A percentile compares a stretch with the other conserved stretches of the same genome.
Conservation (phyloP, 202 grass and related monocot species). For the Zoysia matrella region DNA sequence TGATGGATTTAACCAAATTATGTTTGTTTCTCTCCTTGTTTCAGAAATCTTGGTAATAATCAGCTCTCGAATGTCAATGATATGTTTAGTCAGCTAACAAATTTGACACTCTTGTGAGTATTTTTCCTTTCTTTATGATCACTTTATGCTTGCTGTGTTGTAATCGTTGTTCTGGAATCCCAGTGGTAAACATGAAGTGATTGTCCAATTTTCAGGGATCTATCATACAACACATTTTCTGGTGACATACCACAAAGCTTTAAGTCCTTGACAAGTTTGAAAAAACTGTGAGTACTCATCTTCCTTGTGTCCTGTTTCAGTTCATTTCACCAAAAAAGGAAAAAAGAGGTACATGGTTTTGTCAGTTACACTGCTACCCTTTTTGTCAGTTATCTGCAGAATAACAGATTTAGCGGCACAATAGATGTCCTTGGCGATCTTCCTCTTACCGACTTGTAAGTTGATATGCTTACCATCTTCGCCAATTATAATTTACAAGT, state of each 20-base stretch:
- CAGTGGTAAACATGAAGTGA: slow-evolving; percentile 23
- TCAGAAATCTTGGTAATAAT: slow-evolving; percentile 87
- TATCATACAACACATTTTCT: slow-evolving; percentile 72
- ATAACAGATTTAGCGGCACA: slow-evolving; percentile 81
- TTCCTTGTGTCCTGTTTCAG: slow-evolving; percentile 1
- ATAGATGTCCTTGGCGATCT: slow-evolving; percentile 81
- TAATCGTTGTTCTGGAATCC: background rate
- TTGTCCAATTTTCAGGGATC: slow-evolving; percentile 62
- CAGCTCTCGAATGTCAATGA: slow-evolving; percentile 68
- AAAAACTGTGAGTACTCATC: slow-evolving; percentile 69
- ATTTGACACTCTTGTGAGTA: slow-evolving; percentile 81
- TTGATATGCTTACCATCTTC: slow-evolving; percentile 24
- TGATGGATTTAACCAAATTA: slow-evolving; percentile 37
- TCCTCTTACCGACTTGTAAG: slow-evolving; percentile 85
- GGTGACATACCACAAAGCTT: slow-evolving; percentile 88
- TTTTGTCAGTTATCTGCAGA: slow-evolving; percentile 81
- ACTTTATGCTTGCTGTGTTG: background rate
- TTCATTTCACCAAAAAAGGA: slow-evolving; percentile 4
- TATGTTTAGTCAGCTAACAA: slow-evolving; percentile 66
- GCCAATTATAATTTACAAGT: background rate
- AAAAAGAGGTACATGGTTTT: slow-evolving; percentile 1
- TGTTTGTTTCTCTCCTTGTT: slow-evolving; percentile 24
- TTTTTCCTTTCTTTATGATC: slow-evolving; percentile 10
- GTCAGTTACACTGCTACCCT: slow-evolving; percentile 10
- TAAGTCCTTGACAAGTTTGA: slow-evolving; percentile 65